Evolutionary conservation across 768 basidiomycete species (phyloP).

Genomic region (Lanmaoa pseudosensibilis): DNA sequence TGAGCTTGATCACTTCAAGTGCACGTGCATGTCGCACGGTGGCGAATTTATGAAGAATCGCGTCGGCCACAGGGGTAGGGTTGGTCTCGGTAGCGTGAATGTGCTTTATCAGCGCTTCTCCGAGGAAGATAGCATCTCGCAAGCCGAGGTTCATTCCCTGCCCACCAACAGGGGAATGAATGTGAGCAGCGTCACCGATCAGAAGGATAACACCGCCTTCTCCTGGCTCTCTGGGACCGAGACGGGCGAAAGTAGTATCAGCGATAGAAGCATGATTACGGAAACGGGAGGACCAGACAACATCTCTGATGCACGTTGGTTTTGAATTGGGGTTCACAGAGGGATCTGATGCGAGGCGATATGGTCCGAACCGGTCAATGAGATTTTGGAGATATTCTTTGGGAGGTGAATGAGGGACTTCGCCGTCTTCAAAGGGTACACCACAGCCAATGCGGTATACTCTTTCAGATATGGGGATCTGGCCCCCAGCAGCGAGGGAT

Average conservation of each 20-base stretch:
- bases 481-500: constrained; percentile 11
- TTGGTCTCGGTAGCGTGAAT: constrained; percentile 15
- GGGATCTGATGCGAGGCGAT: constrained; percentile 34
- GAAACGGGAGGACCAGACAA: constrained; percentile 49
- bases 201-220: constrained; percentile 28
- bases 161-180: constrained; percentile 55
- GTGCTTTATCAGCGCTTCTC: constrained; percentile 41
- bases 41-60: constrained; percentile 37
- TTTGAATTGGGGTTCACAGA: constrained; percentile 31
- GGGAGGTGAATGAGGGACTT: constrained; percentile 38
- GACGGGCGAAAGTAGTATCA: constrained; percentile 37
- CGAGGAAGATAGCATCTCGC: constrained; percentile 51
- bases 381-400: constrained; percentile 45
- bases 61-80: constrained; percentile 25
- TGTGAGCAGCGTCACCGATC: constrained; percentile 51
- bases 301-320: constrained; percentile 36
- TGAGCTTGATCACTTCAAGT: constrained; percentile 41
- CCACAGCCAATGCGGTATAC: constrained; percentile 44
- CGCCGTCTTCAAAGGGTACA: constrained; percentile 36
- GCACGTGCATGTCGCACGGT: constrained; percentile 39
- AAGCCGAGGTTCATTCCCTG: constrained; percentile 62
- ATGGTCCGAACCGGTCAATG: constrained; percentile 42
- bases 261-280: constrained; percentile 46
- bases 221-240: constrained; percentile 12
- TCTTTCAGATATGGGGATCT: constrained; percentile 3